These are phyloP conservation scores for Kazachstania taianensis DNA, from an alignment of 805 yeast genomes.

Conservation along the genomic window DNA sequence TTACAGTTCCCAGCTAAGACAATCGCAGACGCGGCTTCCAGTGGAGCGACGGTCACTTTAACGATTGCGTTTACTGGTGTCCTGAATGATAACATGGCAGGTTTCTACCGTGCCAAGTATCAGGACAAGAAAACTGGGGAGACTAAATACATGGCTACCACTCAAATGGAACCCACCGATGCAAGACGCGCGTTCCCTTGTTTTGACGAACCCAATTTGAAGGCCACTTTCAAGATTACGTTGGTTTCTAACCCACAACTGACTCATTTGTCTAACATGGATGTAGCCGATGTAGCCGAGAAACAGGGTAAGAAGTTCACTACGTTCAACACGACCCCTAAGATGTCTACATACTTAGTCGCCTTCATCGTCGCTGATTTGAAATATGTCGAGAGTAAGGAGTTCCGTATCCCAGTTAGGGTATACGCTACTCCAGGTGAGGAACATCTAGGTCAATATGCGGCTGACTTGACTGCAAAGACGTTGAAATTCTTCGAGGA, in stretches of 20 bases:
- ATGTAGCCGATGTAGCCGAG: slow-evolving; percentile 34
- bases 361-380: slow-evolving; percentile 67
- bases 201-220: slow-evolving; percentile 61
- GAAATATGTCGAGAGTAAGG: slow-evolving; percentile 44
- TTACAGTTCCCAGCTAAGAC: slow-evolving; percentile 42
- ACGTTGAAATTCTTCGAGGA: slow-evolving; percentile 57
- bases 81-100: slow-evolving; percentile 60
- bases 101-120: slow-evolving; percentile 61
- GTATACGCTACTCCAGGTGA: slow-evolving; percentile 51
- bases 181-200: slow-evolving; percentile 72
- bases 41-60: slow-evolving; percentile 33
- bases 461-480: slow-evolving; percentile 54
- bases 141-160: slow-evolving; percentile 22
- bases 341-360: slow-evolving; percentile 64
- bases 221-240: slow-evolving; percentile 53
- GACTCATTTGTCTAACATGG: slow-evolving; percentile 63
- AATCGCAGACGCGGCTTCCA: slow-evolving; percentile 21
- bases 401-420: slow-evolving; percentile 40
- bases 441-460: slow-evolving; percentile 50
- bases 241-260: slow-evolving; percentile 41
- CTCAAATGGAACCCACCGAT: slow-evolving; percentile 61
- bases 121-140: slow-evolving; percentile 32
- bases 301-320: slow-evolving; percentile 35
- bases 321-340: slow-evolving; percentile 52
- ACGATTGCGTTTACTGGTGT: slow-evolving; percentile 48